Base-by-base conservation (phyloP, 2,329 filamentous ascomycete species). In the Drechslerella stenobrocha region DNA sequence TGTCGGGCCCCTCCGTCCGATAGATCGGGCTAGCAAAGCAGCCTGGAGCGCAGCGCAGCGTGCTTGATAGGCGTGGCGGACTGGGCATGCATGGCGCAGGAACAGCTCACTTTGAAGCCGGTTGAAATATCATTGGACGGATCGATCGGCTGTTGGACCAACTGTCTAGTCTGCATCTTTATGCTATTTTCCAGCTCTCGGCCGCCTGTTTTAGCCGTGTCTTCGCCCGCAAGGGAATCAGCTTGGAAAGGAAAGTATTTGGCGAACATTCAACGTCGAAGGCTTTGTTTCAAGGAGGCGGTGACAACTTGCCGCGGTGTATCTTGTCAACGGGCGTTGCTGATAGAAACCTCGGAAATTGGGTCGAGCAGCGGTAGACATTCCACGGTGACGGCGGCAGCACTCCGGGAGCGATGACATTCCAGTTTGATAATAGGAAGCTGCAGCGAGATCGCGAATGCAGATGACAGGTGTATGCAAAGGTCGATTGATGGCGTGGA, bases 11-110 rank as follows among this genome's bases (percentile, higher is more conserved):
- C 18, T 60, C 63, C 1, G 44, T 48, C 26, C 55, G 44, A 23
- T 67, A 50, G 18, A 67, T 26, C 50, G 48, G 52, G 7, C 42
- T 47, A 32, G 55, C 46, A 6, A 60, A 67, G 37, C 60, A 67
- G 4, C 23, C 44, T 15, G 53, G 28, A 5, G 44, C 50, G 2
- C n/a, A n/a, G n/a, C n/a, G n/a, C n/a, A n/a, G n/a, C n/a, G n/a
- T n/a, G n/a, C n/a, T n/a, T 30, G 22, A 22, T 15, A 47, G 18
- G 44, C 35, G 23, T 35, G 55, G 26, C 15, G 13, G 13, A 67
- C 50, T 15, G 55, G 63, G 18, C 50, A 51, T 40, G 55, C 63
- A 48, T 67, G 63, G 9, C 42, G 42, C 24, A 57, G 30, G 23
- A 58, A 35, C 13, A 51, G 18, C 22, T 50, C 4, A 26, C n/a